Evolutionary conservation across 495 filamentous ascomycete genomes (phyloP), one percentile per base, ranked within the genome.

Genomic region (Xylaria venustula): DNA sequence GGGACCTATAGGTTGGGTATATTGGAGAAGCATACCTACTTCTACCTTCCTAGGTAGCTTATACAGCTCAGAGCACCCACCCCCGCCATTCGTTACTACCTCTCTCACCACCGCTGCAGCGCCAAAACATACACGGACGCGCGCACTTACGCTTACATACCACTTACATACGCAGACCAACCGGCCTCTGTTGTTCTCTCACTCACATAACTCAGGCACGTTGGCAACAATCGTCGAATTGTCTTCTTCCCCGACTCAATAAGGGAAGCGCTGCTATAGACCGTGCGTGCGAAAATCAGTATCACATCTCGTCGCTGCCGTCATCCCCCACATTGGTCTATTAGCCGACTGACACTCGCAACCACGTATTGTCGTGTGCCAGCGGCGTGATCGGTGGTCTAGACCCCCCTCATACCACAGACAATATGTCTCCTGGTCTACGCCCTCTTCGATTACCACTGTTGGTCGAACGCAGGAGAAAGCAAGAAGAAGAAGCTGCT

Each of bases 381-480:
- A 50, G 58, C 60, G 54, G 44, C 58, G 55, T 62, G 22, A 23
- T 55, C 46, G 46, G 41, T 59, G 42, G 46, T n/a, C 51, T 48
- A 52, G 61, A 52, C 28, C 34, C 44, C 23, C 22, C 15, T 28
- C 26, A 42, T 48, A 54, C 22, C 8, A 60, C 49, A 20, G 30
- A 46, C 49, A 62, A 26, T 65, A 85, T 85, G 82, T 79, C 81
- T 64, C 68, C 79, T 42, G 75, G 73, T 67, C 71, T 85, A 54
- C 80, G 78, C 64, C 78, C 79, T 53, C 72, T 83, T 60, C 65
- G 75, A 61, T 68, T 84, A 44, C 81, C 81, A 37, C 72, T 75
- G 62, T 66, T 83, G 63, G 82, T 84, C 37, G 80, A 84, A 66
- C 77, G 78, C 58, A 74, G 78, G 62, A 75, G 75, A 63, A 77